phyloP scores from a whole-genome alignment of 345 rosid genomes.

The Rhizophora mangle region DNA sequence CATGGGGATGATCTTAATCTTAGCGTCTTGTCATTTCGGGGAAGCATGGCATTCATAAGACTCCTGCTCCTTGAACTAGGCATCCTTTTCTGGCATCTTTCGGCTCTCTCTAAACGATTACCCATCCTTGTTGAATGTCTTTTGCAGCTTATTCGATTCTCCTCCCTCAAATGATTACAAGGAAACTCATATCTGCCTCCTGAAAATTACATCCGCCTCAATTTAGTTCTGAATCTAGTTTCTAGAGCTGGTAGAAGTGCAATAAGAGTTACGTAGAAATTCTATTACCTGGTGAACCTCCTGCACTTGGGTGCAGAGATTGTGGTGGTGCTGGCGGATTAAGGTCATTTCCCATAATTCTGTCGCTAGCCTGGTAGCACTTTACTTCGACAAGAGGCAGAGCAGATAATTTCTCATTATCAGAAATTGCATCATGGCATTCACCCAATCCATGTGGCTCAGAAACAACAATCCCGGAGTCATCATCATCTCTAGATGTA shows the following conservation, averaged over 20 bases:
- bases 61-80: constrained; percentile 27
- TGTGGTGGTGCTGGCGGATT: constrained; percentile 23
- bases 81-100: constrained; percentile 33
- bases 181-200: constrained; percentile 24
- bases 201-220: constrained; percentile 27
- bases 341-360: constrained; percentile 21
- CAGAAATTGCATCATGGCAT: constrained; percentile 10
- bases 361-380: constrained; percentile 13
- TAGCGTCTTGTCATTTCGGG: constrained; percentile 27
- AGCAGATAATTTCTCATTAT: constrained; percentile 10
- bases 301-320: constrained; percentile 27
- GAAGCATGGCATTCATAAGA: constrained; percentile 34
- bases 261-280: neutral
- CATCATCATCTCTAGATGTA: constrained; percentile 19
- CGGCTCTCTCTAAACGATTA: constrained; percentile 27
- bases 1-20: constrained; percentile 31
- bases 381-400: constrained; percentile 21
- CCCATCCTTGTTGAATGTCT: constrained; percentile 17
- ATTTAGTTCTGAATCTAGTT: neutral
- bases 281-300: constrained; percentile 42
- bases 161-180: constrained; percentile 26
- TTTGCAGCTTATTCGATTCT: constrained; percentile 19
- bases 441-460: constrained; percentile 15
- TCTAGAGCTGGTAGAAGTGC: neutral
- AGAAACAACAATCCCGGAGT: constrained; percentile 21